Base-by-base conservation (phyloP, 441 rosid genomes). In the Mallotus repandus region DNA sequence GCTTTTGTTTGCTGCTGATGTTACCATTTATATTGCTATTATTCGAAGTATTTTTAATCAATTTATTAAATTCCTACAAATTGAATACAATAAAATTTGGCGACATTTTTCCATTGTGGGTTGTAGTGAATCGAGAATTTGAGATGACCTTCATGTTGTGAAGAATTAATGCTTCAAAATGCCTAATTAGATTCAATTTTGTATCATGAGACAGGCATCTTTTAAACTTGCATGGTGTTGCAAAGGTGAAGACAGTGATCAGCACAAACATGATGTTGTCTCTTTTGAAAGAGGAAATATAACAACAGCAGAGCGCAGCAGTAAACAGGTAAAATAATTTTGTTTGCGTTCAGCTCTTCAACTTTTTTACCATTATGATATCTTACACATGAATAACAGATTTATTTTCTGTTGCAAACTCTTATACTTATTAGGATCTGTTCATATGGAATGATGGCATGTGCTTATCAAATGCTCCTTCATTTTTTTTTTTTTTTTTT, bases 141-240 rank as follows among this genome's bases (percentile, higher is more conserved):
- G 32, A 29, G 32, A 29, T 29, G 3, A 29, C 68, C 35, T 55
- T 50, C 66, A 29, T 58, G 58, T 60, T 25, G 46, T 66, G 74
- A 71, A 59, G 32, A 69, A 67, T 77, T 66, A 52, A 48, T 49
- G 19, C 32, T 43, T 54, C 0, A 29, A 78, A 43, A 69, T 78
- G 55, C 32, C 63, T 38, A 41, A 63, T 46, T 71, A 49, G 53
- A 55, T 58, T 43, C 57, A 45, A 62, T 60, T 32, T 74, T 64
- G 61, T 66, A 63, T 75, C 62, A 32, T 77, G 78, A 35, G 32
- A 76, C 87, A 96, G 99, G 99, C 99, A 77, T 89, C 98, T 32
- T 96, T 96, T 80, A 96, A 96, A 70, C 99, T 96, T 69, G 85
- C 97, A 70, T 96, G 99, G 99, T 81, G 93, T 50, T 92, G 94